Percentiles rank a stretch among this genome's conserved stretches.
Evolutionary conservation across 108 stramenopile species (phyloP).

Genomic region (Seminavis robusta): DNA sequence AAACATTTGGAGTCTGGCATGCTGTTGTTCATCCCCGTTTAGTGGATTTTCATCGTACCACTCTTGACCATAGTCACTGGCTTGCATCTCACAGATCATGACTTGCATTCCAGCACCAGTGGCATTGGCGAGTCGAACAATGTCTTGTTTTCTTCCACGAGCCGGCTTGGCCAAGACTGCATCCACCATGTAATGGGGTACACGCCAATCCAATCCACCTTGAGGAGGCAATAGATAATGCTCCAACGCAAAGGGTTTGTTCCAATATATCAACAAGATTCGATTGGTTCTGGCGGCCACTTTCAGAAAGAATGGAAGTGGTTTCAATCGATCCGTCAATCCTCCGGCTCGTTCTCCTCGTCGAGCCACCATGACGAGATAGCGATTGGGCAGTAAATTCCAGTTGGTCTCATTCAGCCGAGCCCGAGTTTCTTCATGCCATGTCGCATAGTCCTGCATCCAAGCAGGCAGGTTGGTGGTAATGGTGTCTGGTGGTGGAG

Average conservation of each 20-base stretch:
- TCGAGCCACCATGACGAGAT: constrained; percentile 38
- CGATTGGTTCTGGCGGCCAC: constrained; percentile 32
- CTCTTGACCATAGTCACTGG: background rate
- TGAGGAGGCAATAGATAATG: constrained; percentile 40
- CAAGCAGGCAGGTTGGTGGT: constrained; percentile 21
- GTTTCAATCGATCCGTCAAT: constrained; percentile 41
- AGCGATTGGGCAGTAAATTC: constrained; percentile 16
- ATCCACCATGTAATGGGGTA: constrained; percentile 21
- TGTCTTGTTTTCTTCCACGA: no score
- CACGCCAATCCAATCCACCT: constrained; percentile 45
- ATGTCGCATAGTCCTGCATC: constrained; percentile 34
- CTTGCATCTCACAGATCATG: constrained; percentile 3
- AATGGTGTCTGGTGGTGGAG: no score
- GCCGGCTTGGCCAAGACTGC: background rate
- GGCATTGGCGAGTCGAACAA: no score
- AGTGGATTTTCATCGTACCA: constrained; percentile 2
- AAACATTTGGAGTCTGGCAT: constrained; percentile 14
- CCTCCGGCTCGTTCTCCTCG: constrained; percentile 35
- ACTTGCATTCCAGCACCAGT: no score
- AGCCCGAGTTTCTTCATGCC: constrained; percentile 25
- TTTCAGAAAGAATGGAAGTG: constrained; percentile 33
- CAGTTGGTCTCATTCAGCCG: constrained; percentile 9
- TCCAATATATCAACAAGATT: constrained; percentile 48
- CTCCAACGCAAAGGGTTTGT: constrained; percentile 37
- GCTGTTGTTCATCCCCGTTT: background rate